Base-by-base conservation (phyloP, 148 eudicot genomes). In the Vaccinium myrtillus region DNA sequence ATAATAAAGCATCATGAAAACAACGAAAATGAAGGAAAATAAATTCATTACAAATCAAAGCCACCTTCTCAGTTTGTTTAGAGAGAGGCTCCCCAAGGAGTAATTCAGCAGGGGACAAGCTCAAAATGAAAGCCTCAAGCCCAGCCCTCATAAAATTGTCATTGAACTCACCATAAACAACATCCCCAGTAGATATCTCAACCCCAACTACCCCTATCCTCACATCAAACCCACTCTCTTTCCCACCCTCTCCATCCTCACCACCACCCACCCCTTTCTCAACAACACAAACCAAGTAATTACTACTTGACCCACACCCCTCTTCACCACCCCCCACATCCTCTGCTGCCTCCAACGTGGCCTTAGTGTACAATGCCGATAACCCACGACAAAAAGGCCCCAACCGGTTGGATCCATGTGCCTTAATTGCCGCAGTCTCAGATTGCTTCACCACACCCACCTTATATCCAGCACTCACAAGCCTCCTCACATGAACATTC, bases 401-500 rank as follows among this genome's bases (percentile, higher is more conserved):
- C 43, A 89, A 75, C 78, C 83, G 86, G 83, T 97, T 97, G 21
- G 87, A 84, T 83, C 99, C 99, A 12, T 95, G 99, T 11, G 98
- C 97, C 90, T 97, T 97, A 87, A 97, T 95, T 0, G 93, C 86
- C 0, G 98, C 96, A 0, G 98, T 95, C 75, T 97, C 99, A 21
- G 98, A 93, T 83, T 97, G 99, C 59, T 94, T 97, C 63, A 97
- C 98, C 18, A 95, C 98, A 61, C 99, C 99, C 85, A 97, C 99
- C 87, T 97, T 97, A 84, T 90, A 94, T 51, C 99, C 99, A 51
- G 92, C 94, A 87, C 94, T 90, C 67, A 97, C 99, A 46, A 97
- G 91, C 92, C 98, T 93, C 90, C 99, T 97, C 59, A 94, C 98
- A 88, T 97, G 96, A 81, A 97, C 91, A 91, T 97, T 89, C 79